A percentile compares a stretch with the other conserved stretches of the same genome.
phyloP scores from a whole-genome alignment of 2,329 filamentous ascomycete species.

The Acrodontium crateriforme region DNA sequence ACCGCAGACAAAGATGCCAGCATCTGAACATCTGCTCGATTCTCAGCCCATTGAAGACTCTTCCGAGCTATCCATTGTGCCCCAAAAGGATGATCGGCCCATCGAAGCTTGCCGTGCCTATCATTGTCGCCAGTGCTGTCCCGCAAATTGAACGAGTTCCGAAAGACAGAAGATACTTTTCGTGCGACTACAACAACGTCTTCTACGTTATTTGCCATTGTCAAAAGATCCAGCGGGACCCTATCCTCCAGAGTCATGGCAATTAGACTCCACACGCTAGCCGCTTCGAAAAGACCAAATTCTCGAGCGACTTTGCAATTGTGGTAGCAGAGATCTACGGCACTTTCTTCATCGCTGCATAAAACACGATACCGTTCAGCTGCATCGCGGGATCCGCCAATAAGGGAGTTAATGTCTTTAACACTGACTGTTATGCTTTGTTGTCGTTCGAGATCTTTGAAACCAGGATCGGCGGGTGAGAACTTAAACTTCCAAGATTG shows the following conservation, averaged over 20 bases:
- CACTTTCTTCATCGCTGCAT: conserved; percentile 45
- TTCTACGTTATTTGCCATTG: neutral
- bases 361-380: conserved; percentile 73
- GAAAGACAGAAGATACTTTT: neutral
- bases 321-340: conserved; percentile 62
- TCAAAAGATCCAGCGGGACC: conserved; percentile 50
- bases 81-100: conserved; percentile 44
- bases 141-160: neutral
- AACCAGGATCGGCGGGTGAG: conserved; percentile 15
- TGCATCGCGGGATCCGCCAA: conserved; percentile 68
- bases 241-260: conserved; percentile 64
- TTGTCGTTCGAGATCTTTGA: conserved; percentile 16
- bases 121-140: neutral
- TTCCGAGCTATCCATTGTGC: conserved; percentile 41
- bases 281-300: conserved; percentile 56
- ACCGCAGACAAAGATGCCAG: conserved; percentile 48
- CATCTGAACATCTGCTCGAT: conserved; percentile 49
- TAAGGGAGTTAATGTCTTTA: conserved; percentile 51
- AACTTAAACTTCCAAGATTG: conserved; percentile 15
- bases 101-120: conserved; percentile 20
- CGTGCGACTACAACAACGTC: conserved; percentile 3
- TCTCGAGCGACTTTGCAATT: conserved; percentile 68
- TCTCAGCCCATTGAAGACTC: conserved; percentile 47
- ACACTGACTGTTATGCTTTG: conserved; percentile 61
- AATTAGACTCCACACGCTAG: conserved; percentile 72